Evolutionary conservation across 75 land plant species (phyloP), one percentile per base, ranked within the genome.

Genomic region (Isoetes taiwanensis): DNA sequence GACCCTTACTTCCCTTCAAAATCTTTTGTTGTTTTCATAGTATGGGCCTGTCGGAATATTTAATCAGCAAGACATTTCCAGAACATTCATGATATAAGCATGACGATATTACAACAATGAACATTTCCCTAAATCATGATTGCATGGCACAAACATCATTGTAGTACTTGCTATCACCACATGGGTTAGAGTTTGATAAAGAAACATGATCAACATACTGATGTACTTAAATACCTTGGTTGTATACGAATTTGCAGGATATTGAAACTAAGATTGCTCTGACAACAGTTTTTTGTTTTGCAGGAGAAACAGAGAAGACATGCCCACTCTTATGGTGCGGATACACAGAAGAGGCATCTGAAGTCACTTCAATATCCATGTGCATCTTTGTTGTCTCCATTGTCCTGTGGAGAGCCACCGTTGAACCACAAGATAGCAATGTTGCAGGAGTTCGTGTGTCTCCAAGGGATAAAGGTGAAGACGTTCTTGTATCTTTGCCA

Each of bases 1-100:
- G 56, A 60, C 37, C 52, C 64, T 54, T 70, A 64, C 17, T 66
- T 64, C 26, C 72, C 72, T 57, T 64, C 64, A 33, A 64, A 43
- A 14, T 19, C 14, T 43, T 70, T 70, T 12, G 52, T 17, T 16
- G 30, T 17, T 35, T 70, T 70, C 37, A 60, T 33, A 50, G 41
- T 60, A 21, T 59, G 64, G 11, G 53, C 63, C 64, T 65, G 34
- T 23, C 30, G 28, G 28, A 52, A 52, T 3, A 19, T 4, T 9
- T 52, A 0, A 25, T 26, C 0, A 52, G 17, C 0, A 26, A 19
- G 3, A 8, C 3, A 31, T 24, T 2, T 2, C 23, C n/a, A 11
- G 54, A 23, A 52, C 12, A 28, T 52, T 28, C 12, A 52, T 1
- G 1, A 52, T 14, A 23, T 28, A 8, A 16, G 43, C 28, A 9